A percentile compares a stretch with the other conserved stretches of the same genome.
phyloP scores from a whole-genome alignment of 495 filamentous ascomycete species.

The Annulohypoxylon bovei region DNA sequence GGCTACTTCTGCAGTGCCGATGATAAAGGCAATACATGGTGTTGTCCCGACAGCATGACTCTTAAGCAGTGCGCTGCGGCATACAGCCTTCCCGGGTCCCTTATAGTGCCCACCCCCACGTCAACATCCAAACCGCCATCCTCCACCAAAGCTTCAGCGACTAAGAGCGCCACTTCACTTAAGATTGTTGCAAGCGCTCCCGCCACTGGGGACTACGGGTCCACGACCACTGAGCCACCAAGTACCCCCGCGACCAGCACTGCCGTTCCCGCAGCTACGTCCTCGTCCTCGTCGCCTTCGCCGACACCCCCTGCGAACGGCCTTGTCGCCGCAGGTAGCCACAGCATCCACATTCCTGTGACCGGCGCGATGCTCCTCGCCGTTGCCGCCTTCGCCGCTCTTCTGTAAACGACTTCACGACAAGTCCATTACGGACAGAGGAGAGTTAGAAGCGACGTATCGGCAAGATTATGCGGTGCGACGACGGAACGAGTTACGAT shows the following conservation, averaged over 20 bases:
- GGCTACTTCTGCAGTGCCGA: constrained; percentile 61
- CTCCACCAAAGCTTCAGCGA: constrained; percentile 29
- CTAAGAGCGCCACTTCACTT: constrained; percentile 30
- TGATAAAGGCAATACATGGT: constrained; percentile 52
- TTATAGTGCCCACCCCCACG: constrained; percentile 47
- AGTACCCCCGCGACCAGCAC: constrained; percentile 1
- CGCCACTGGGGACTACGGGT: background rate
- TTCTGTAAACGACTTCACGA: constrained; percentile 25
- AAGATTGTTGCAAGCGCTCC: constrained; percentile 18
- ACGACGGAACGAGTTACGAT: constrained; percentile 35
- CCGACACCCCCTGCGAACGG: constrained; percentile 28
- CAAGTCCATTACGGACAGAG: background rate
- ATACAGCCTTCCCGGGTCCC: constrained; percentile 50
- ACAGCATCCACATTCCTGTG: constrained; percentile 15
- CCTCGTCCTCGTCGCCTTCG: constrained; percentile 22
- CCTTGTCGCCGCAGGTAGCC: constrained; percentile 22
- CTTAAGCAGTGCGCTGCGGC: constrained; percentile 54
- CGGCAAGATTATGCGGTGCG: constrained; percentile 13
- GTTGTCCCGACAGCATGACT: constrained; percentile 57
- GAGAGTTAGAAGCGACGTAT: background rate
- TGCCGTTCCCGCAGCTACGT: constrained; percentile 8
- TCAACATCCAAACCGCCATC: constrained; percentile 36
- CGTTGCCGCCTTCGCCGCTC: constrained; percentile 31
- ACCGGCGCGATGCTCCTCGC: constrained; percentile 18
- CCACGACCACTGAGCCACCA: background rate